phyloP scores from a whole-genome alignment of 352 stramenopile genomes.

The Pythium folliculosum region DNA sequence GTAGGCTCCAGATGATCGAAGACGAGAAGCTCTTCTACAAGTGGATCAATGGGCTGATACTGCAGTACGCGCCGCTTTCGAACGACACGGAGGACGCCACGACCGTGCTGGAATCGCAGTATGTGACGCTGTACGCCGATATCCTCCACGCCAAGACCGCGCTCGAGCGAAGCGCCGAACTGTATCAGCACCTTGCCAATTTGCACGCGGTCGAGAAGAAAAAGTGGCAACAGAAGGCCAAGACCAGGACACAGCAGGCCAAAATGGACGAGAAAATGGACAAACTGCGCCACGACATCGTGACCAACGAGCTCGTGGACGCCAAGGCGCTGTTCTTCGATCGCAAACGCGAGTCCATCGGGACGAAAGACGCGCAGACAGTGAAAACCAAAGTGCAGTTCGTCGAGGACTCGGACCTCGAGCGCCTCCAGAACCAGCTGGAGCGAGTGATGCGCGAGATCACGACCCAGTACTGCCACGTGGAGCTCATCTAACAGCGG shows the following conservation, averaged over 20 bases:
- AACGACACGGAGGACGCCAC: background rate
- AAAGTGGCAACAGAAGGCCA: conserved; percentile 44
- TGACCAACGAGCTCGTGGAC: conserved; percentile 46
- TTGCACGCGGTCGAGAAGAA: conserved; percentile 41
- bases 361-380: background rate
- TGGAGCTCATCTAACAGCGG: conserved; percentile 36
- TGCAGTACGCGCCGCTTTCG: conserved; percentile 11
- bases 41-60: conserved; percentile 62
- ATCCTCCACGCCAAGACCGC: conserved; percentile 32
- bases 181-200: conserved; percentile 36
- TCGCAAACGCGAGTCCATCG: background rate
- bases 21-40: conserved; percentile 73
- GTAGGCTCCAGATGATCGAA: conserved; percentile 54
- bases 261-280: conserved; percentile 55
- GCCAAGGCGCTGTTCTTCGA: conserved; percentile 47
- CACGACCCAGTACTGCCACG: conserved; percentile 46
- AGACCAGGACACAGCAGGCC: conserved; percentile 40
- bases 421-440: conserved; percentile 43
- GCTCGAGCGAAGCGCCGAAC: conserved; percentile 31
- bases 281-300: conserved; percentile 40
- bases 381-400: background rate
- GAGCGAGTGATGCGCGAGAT: conserved; percentile 56
- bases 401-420: conserved; percentile 35
- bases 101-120: background rate
- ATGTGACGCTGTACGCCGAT: conserved; percentile 27